Evolutionary conservation across 2,329 filamentous ascomycete species (phyloP).

Genomic region (Trichoderma sp.): DNA sequence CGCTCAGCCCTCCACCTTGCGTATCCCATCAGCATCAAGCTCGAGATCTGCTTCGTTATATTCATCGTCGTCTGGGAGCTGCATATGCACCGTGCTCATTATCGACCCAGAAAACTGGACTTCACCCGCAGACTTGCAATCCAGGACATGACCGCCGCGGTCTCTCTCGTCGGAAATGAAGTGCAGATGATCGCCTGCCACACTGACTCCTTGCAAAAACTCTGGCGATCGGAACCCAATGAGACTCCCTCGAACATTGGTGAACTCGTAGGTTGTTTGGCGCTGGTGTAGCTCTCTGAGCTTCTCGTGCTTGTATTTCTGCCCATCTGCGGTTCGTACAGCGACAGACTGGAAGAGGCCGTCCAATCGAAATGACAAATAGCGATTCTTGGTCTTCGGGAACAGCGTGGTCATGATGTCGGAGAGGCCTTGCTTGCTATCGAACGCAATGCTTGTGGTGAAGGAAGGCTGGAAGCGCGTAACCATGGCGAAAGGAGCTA

Average conservation of each 20-base stretch:
- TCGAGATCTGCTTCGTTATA: neutral
- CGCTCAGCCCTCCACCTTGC: neutral
- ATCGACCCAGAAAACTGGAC: neutral
- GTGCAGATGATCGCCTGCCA: constrained; percentile 6
- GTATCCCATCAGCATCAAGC: neutral
- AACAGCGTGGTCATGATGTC: neutral
- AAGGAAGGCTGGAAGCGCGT: neutral
- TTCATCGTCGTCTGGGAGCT: neutral
- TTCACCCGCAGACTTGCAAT: neutral
- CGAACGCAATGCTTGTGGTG: neutral
- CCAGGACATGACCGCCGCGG: neutral
- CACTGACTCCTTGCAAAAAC: constrained; percentile 7
- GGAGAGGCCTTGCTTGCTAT: neutral
- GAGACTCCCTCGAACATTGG: neutral
- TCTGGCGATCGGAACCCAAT: constrained; percentile 7
- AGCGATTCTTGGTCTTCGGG: constrained; percentile 9
- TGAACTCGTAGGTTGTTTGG: neutral
- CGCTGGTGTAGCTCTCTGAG: constrained; percentile 1
- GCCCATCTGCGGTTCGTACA: neutral
- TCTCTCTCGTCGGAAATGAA: constrained; percentile 13
- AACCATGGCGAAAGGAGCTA: constrained; percentile 5
- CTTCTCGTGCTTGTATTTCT: neutral
- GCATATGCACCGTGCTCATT: neutral
- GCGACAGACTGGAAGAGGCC: neutral
- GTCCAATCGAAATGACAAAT: neutral